Conservation (phyloP, 495 filamentous ascomycete genomes). For the Lentithecium fluviatile region DNA sequence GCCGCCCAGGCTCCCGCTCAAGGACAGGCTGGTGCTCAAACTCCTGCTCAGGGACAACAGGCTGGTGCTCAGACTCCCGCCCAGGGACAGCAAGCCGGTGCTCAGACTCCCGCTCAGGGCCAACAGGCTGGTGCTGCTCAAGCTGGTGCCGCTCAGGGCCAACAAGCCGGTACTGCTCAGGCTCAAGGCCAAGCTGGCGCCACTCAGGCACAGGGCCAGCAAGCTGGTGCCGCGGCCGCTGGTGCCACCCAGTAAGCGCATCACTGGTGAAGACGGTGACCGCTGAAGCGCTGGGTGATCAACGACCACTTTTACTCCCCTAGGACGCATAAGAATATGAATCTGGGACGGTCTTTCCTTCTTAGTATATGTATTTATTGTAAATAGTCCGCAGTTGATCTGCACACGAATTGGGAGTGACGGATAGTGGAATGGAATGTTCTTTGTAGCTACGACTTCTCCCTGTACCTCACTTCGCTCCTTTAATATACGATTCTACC, state of each 20-base stretch:
- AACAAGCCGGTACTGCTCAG: conserved; percentile 2
- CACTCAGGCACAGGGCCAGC: neutral
- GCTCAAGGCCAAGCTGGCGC: neutral
- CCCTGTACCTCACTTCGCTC: no score
- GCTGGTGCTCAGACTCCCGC: neutral
- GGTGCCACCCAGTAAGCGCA: neutral
- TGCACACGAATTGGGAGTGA: no score
- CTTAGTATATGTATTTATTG: no score
- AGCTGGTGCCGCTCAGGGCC: neutral
- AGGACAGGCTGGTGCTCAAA: conserved; percentile 3
- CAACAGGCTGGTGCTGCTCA: conserved; percentile 10
- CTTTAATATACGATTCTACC: no score
- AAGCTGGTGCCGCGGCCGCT: conserved; percentile 4
- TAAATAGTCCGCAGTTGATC: no score
- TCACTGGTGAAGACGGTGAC: no score
- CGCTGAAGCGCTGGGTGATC: no score
- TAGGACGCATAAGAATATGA: no score
- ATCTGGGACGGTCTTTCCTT: no score
- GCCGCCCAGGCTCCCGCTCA: conserved; percentile 4
- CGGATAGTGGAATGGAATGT: no score
- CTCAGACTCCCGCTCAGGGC: conserved; percentile 16
- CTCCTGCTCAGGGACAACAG: conserved; percentile 11
- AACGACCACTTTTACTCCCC: no score
- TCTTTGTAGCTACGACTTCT: no score
- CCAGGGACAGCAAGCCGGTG: conserved; percentile 4